Evolutionary conservation across 192 early-diverging fungal species (phyloP), one percentile per base, ranked within the genome.

Genomic region (Gonapodya sp.): DNA sequence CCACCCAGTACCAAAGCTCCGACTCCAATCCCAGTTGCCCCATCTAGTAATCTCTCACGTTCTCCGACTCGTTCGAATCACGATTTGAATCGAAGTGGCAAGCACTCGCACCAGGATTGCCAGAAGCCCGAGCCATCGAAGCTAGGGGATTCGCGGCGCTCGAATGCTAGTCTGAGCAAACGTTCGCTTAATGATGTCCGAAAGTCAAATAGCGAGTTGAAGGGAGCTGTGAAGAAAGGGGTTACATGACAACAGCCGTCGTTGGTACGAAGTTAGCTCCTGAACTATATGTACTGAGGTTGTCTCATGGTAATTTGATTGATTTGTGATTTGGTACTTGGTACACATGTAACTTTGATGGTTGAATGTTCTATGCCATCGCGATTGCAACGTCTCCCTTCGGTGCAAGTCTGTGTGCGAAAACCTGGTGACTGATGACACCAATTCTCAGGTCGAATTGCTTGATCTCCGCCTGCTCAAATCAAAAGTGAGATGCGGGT

Each of bases 391-490:
- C 24, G 46, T 64, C 8, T 24, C 46, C 46, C 46, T n/a, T 64
- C 46, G 8, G 46, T 64, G 46, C 46, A 24, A 64, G 46, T 24
- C 46, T 8, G 24, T 64, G 46, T 64, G 46, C 46, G 46, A 64
- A 64, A 64, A 64, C 46, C 46, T 64, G 46, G 79, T 91, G 87
- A 80, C 90, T 85, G 36, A 91, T 89, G 0, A 91, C 89, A 24
- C 89, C 89, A 73, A 88, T 87, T 34, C 89, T 82, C 78, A 91
- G 80, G 64, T 91, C 86, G 87, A 91, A 90, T 74, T 91, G 89
- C 80, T 91, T 91, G 64, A 91, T 87, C 79, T 91, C 89, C 0
- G 79, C 73, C 0, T 31, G 31, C 0, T n/a, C n/a, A n/a, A n/a
- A n/a, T n/a, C n/a, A n/a, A n/a, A 14, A 35, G 14, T 24, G 35